phyloP scores from a whole-genome alignment of 2,329 filamentous ascomycete genomes.

The Sphaerulina musiva region DNA sequence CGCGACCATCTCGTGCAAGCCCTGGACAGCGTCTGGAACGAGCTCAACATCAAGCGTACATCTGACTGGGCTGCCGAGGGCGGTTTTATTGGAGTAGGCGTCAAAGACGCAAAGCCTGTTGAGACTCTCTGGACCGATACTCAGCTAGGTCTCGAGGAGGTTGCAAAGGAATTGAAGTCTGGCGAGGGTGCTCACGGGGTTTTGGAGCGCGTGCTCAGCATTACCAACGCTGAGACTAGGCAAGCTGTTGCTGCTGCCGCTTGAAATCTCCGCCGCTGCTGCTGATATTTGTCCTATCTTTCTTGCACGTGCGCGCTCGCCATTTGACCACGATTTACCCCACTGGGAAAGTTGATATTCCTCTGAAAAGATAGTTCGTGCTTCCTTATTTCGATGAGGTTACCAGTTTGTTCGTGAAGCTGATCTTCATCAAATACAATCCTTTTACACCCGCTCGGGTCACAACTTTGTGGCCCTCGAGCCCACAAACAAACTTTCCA shows the following conservation, averaged over 20 bases:
- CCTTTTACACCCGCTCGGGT: slow-evolving; percentile 10
- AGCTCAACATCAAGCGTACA: slow-evolving; percentile 85
- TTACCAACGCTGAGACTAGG: slow-evolving; percentile 40
- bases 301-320: neutral
- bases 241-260: slow-evolving; percentile 41
- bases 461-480: slow-evolving; percentile 7
- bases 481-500: neutral
- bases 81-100: slow-evolving; percentile 90
- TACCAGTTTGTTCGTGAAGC: neutral
- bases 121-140: slow-evolving; percentile 84
- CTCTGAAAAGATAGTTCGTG: neutral
- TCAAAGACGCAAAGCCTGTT: slow-evolving; percentile 53
- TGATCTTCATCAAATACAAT: slow-evolving; percentile 10
- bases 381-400: neutral
- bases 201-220: slow-evolving; percentile 45
- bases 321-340: slow-evolving; percentile 1
- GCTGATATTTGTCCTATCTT: neutral
- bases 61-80: slow-evolving; percentile 86
- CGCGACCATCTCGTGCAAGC: slow-evolving; percentile 79
- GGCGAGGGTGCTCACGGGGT: slow-evolving; percentile 40
- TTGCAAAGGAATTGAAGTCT: slow-evolving; percentile 54
- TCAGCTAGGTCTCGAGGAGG: slow-evolving; percentile 72
- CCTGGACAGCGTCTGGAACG: slow-evolving; percentile 79
- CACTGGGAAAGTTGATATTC: neutral
- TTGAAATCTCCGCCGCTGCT: neutral